Evolutionary conservation across 257 asterid species (phyloP).

Genomic region (Solanum pinnatisectum): DNA sequence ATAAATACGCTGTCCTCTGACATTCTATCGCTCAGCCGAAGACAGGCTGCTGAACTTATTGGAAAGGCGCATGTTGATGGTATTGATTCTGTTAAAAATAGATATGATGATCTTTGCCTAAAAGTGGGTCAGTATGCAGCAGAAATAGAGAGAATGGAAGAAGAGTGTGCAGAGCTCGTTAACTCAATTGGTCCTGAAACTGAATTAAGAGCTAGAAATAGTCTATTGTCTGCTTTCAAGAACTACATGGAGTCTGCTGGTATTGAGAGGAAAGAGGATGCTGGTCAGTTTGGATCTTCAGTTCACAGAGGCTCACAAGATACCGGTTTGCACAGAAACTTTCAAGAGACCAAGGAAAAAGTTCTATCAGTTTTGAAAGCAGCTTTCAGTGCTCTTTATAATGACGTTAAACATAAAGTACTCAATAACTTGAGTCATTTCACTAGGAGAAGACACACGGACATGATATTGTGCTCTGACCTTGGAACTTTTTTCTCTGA

Average conservation of each 20-base stretch:
- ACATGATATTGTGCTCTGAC: constrained; percentile 31
- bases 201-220: constrained; percentile 68
- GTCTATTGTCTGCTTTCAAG: constrained; percentile 54
- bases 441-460: constrained; percentile 23
- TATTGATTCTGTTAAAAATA: constrained; percentile 42
- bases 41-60: constrained; percentile 73
- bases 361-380: constrained; percentile 36
- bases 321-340: constrained; percentile 18
- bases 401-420: constrained; percentile 42
- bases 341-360: constrained; percentile 45
- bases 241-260: constrained; percentile 48
- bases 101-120: constrained; percentile 70
- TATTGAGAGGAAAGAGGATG: constrained; percentile 32
- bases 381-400: constrained; percentile 51
- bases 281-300: constrained; percentile 28
- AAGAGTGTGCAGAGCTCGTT: constrained; percentile 54
- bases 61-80: constrained; percentile 34
- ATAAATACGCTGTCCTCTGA: constrained; percentile 69
- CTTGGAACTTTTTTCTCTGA: constrained; percentile 49
- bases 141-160: constrained; percentile 78
- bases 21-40: constrained; percentile 50
- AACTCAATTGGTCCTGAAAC: constrained; percentile 66
- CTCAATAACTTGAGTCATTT: constrained; percentile 39
- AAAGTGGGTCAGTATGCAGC: constrained; percentile 55
- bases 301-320: constrained; percentile 26